Conservation (phyloP, 805 yeast species). For the Metschnikowia colocasiae region DNA sequence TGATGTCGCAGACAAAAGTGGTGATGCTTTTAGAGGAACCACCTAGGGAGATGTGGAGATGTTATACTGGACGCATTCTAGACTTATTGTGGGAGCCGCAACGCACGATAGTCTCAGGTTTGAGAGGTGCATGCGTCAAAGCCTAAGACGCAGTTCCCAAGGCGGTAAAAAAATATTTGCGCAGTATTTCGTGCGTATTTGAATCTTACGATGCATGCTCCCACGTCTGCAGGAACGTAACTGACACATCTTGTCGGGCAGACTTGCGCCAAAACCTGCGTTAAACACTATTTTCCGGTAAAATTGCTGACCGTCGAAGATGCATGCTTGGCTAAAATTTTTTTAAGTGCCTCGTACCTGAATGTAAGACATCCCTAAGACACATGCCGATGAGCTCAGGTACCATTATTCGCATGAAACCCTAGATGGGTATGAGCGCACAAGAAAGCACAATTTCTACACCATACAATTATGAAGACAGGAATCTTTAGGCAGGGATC, state of each 20-base stretch:
- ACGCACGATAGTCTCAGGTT: background rate
- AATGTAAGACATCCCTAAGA: background rate
- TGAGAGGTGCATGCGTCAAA: slow-evolving; percentile 1
- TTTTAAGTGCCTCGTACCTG: background rate
- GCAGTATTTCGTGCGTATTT: background rate
- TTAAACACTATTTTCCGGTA: background rate
- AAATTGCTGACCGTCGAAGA: background rate
- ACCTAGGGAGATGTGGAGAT: background rate
- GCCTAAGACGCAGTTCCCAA: background rate
- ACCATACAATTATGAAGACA: too few species aligned
- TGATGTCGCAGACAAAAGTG: background rate
- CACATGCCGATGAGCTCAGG: background rate
- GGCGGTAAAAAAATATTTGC: background rate
- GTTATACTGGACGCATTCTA: background rate
- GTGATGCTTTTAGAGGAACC: background rate
- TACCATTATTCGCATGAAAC: background rate
- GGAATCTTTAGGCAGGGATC: background rate
- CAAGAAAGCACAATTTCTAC: background rate
- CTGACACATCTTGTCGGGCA: background rate
- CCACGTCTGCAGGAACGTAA: background rate
- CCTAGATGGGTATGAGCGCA: background rate
- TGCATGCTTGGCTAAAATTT: background rate
- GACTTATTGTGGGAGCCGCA: background rate
- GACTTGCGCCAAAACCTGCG: background rate
- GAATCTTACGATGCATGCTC: background rate